Base-by-base conservation (phyloP, 2,329 filamentous ascomycete genomes). In the Chaetomium olivaceum region DNA sequence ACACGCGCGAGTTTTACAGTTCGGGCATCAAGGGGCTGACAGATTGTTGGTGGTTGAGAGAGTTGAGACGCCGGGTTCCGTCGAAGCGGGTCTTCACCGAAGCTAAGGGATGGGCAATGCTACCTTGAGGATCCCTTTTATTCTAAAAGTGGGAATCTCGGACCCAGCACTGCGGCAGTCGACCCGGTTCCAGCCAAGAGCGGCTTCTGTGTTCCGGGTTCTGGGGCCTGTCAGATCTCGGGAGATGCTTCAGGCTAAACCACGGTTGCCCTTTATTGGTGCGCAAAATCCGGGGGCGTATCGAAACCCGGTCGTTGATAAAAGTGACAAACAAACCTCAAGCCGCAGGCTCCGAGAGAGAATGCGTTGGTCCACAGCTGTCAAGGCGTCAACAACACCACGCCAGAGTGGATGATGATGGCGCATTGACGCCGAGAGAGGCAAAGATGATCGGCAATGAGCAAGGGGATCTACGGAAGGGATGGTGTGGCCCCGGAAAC, bases 81-180 rank as follows among this genome's bases (percentile, higher is more conserved):
- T 29, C 25, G 23, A 54, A 19, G 51, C 16, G 51, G 27, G 25
- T n/a, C 25, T 29, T n/a, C 12, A 16, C 51, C 51, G 25, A 31
- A 29, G 51, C 51, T 54, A 31, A 54, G 51, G 27, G 51, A 27
- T 54, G 6, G 27, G 4, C 25, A 29, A 54, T 54, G 51, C 9
- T 2, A 54, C 51, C 51, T 29, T 54, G 6, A 7, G 12, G 25
- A 27, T 16, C 14, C 25, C 25, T 2, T 19, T 8, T n/a, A n/a
- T 60, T 55, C 62, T 65, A 19, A 54, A 65, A 58, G 56, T 52
- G 63, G 63, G 63, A 65, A 65, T 65, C 43, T 65, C 63, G 63
- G 63, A 65, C 31, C 63, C 52, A 60, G 39, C 29, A 19, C 50
- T 31, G 51, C 29, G 27, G 21, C 31, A 58, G 21, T 14, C 36